Base-by-base conservation (phyloP, 345 rosid genomes). In the Psidium guajava region DNA sequence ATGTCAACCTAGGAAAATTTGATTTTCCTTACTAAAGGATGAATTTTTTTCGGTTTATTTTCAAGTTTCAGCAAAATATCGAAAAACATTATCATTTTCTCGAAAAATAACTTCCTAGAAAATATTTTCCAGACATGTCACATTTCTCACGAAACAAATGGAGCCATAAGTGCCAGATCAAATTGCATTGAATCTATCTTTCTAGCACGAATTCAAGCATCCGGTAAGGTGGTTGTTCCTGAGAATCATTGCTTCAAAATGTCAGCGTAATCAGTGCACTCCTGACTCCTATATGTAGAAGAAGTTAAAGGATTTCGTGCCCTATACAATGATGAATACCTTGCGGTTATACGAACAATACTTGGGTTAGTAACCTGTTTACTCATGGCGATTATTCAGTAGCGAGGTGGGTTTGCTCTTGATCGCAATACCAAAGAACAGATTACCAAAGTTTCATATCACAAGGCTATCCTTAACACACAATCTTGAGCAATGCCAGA, bases 111-210 rank as follows among this genome's bases (percentile, higher is more conserved):
- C 25, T 56, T 56, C 25, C 13, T 56, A 8, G 6, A 56, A 56
- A 24, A 22, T 0, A 24, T 0, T 56, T 56, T 57, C 12, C 61
- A 57, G 3, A 56, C 10, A 56, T 56, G 0, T 57, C 1, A 57
- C 0, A 57, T 25, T 25, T 57, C 5, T 57, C 0, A 4, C 7
- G 0, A 25, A 57, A 25, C 13, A 6, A 57, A 25, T 11, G 51
- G 10, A 49, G 51, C 51, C 11, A 9, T 11, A 49, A 69, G 44
- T 8, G 32, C 77, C 6, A 2, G 24, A 32, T 69, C 47, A 69
- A 32, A 69, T 32, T 69, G 47, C 77, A 8, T 47, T 69, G 24
- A 69, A 69, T 36, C 44, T 32, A 69, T 69, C 77, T 69, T 69
- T 32, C 77, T 32, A 69, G 77, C 36, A 69, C 47, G 77, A 69